Base-by-base conservation (phyloP, 768 basidiomycete species). In the Psilocybe tampanensis region DNA sequence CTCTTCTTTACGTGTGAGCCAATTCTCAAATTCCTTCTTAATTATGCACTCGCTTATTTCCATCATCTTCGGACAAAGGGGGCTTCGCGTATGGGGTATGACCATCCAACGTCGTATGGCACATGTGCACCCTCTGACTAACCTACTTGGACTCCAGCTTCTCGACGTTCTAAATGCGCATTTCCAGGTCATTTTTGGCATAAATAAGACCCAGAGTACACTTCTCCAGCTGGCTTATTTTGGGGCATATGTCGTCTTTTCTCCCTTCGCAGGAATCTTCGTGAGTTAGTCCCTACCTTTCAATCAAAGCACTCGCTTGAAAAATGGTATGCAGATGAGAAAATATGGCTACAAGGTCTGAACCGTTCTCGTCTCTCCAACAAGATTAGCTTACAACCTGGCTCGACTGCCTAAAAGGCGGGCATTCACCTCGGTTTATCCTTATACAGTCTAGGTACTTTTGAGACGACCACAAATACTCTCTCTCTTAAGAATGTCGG, bases 161-260 rank as follows among this genome's bases (percentile, higher is more conserved):
- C 85, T 86, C 61, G 85, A 86, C 65, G 85, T 86, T 52, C 75
- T 86, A 57, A 86, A 86, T 64, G 82, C 86, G 45, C 89, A 91
- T 72, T 91, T 91, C 72, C 89, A 90, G 73, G 69, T 70, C 2
- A 80, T 89, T 36, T 88, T 91, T 66, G 75, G 76, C 11, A 88
- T 92, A 67, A 72, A 76, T 36, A 89, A 86, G 68, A 76, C 86
- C 23, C 83, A 89, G 71, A 89, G 88, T 52, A 89, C 90, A 6
- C 76, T 90, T 60, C 77, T 92, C 54, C 89, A 91, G 62, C 75
- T 90, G 21, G 87, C 88, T 4, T 90, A 89, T 66, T 88, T 88
- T 64, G 85, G 86, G 15, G 86, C 86, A 19, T 88, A 87, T 64
- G 68, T 87, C 44, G 79, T 86, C 19, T 86, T 75, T 66, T 75